Evolutionary conservation across 2,329 filamentous ascomycete genomes (phyloP).

Genomic region (Exophiala sp.): DNA sequence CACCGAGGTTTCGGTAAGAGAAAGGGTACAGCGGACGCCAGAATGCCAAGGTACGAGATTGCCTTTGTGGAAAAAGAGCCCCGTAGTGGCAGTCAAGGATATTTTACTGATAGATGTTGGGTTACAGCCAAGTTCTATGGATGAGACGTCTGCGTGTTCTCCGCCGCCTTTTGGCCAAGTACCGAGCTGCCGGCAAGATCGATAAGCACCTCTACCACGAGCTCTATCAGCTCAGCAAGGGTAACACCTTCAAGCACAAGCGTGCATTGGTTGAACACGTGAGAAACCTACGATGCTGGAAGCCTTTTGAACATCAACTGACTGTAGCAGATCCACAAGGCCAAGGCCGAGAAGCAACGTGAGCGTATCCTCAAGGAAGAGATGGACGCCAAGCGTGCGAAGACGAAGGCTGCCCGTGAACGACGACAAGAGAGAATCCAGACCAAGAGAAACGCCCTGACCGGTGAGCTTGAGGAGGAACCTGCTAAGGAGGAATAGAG

Average conservation of each 20-base stretch:
- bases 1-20: constrained; percentile 99
- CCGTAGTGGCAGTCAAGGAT: background rate
- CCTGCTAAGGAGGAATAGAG: constrained; percentile 21
- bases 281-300: constrained; percentile 51
- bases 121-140: constrained; percentile 85
- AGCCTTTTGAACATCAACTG: constrained; percentile 27
- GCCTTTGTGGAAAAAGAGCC: background rate
- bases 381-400: constrained; percentile 99
- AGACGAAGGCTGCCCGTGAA: constrained; percentile 99
- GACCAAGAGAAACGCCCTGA: constrained; percentile 84
- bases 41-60: constrained; percentile 90
- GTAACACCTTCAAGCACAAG: constrained; percentile 99
- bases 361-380: constrained; percentile 96
- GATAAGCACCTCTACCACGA: constrained; percentile 99
- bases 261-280: constrained; percentile 99
- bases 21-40: constrained; percentile 99
- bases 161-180: constrained; percentile 98
- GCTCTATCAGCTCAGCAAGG: constrained; percentile 99
- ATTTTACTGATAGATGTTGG: constrained; percentile 10
- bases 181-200: constrained; percentile 99
- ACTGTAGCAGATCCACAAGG: constrained; percentile 84
- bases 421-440: constrained; percentile 88
- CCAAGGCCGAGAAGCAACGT: constrained; percentile 98
- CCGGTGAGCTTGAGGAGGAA: constrained; percentile 63
- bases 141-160: constrained; percentile 99